These are phyloP conservation scores for Coix lacrymajobi DNA, from an alignment of 176 grass and related monocot species.

Conservation along the genomic window DNA sequence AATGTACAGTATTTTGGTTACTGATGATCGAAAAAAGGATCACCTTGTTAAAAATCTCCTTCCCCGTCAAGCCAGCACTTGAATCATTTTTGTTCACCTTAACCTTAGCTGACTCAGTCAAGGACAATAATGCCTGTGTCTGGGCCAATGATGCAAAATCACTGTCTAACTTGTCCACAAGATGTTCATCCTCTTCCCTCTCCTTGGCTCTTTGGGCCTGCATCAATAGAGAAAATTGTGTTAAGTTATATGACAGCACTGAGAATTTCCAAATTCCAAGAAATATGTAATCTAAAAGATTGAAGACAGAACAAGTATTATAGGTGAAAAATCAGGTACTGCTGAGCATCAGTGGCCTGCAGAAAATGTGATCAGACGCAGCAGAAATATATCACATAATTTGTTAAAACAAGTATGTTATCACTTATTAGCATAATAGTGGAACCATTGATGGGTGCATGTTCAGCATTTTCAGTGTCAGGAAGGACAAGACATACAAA, in stretches of 20 bases:
- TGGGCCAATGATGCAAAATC: conserved; percentile 74
- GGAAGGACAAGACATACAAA: conserved; percentile 8
- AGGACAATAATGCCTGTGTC: conserved; percentile 47
- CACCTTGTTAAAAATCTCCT: conserved; percentile 61
- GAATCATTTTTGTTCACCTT: conserved; percentile 52
- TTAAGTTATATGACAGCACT: background rate
- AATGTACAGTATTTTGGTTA: background rate
- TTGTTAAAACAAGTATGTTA: background rate
- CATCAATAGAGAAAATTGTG: conserved; percentile 14
- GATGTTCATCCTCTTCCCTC: conserved; percentile 76
- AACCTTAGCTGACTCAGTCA: conserved; percentile 45
- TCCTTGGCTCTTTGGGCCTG: conserved; percentile 91
- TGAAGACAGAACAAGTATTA: background rate
- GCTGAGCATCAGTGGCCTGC: background rate
- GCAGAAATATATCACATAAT: background rate
- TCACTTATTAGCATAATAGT: background rate
- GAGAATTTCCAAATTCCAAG: background rate
- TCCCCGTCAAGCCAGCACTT: conserved; percentile 28
- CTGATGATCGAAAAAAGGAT: background rate
- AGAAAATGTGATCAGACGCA: background rate
- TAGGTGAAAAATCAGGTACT: conserved; percentile 5
- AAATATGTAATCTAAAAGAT: conserved; percentile 13
- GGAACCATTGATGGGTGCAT: background rate
- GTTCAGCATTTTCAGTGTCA: background rate
- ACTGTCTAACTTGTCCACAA: conserved; percentile 75